Evolutionary conservation across 805 yeast species (phyloP).

Genomic region (Spathaspora sp.): DNA sequence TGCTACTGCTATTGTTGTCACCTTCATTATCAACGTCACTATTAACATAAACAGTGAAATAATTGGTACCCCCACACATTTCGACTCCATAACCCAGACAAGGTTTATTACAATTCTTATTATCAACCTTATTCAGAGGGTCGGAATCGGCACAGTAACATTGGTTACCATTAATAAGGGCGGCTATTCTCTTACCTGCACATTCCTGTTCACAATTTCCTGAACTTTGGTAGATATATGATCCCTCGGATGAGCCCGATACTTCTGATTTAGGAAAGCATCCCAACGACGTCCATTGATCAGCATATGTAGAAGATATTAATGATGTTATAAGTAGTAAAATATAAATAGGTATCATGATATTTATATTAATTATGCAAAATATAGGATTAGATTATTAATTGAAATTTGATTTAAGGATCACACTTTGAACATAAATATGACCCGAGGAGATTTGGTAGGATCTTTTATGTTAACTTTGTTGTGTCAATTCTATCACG

Average conservation of each 20-base stretch:
- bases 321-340: not conserved
- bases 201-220: conserved; percentile 55
- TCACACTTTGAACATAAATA: too few relatives aligned
- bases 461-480: too few relatives aligned
- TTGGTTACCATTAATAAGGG: conserved; percentile 29
- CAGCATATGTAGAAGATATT: conserved; percentile 4
- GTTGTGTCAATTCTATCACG: too few relatives aligned
- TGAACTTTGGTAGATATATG: conserved; percentile 56
- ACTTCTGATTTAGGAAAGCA: conserved; percentile 8
- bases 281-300: conserved; percentile 8
- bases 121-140: conserved; percentile 24
- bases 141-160: conserved; percentile 39
- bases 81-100: conserved; percentile 37
- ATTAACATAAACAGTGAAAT: conserved; percentile 27
- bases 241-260: conserved; percentile 33
- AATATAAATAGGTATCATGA: not conserved
- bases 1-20: conserved; percentile 5
- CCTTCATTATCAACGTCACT: conserved; percentile 15
- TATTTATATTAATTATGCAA: conserved; percentile 1
- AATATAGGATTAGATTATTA: not conserved
- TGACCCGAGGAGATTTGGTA: too few relatives aligned
- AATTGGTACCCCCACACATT: conserved; percentile 36
- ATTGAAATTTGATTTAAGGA: not conserved
- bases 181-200: conserved; percentile 34
- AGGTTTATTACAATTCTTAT: conserved; percentile 22